Evolutionary conservation across 1,284 basidiomycete genomes (phyloP), one percentile per base, ranked within the genome.

Genomic region (Xerocomus nothofagi): DNA sequence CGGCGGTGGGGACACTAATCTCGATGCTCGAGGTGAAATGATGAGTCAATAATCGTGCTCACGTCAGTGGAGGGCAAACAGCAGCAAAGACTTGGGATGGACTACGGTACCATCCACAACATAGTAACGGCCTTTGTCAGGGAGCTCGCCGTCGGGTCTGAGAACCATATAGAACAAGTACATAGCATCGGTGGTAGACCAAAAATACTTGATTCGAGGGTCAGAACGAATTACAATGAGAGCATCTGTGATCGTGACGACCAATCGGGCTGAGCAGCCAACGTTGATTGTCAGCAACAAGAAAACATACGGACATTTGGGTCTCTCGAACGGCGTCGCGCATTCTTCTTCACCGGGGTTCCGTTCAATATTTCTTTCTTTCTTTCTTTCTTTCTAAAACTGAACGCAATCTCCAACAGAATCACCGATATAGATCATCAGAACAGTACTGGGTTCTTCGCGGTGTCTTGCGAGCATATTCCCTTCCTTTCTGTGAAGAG

Each of bases 401-500:
- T 17, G 23, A 29, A 14, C 27, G n/a, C n/a, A 21, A 17, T 31
- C 18, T 20, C 29, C 42, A 12, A n/a, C 23, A 21, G 26, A 42
- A 46, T 21, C n/a, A 23, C 20, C 10, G 3, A n/a, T 9, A 15
- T 29, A 17, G 18, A 26, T 44, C 40, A 23, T 45, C 10, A 17
- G 6, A 14, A n/a, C 10, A 23, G n/a, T 6, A 8, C 17, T 12
- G n/a, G 10, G 26, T 20, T 32, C 39, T 39, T 11, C 23, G 23
- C 17, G 6, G 32, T 23, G 21, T 39, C 18, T 36, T 11, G 39
- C 6, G 23, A 47, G 15, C 18, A 2, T 46, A 1, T 46, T 7
- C 43, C 23, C 20, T 15, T 43, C 17, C 5, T 11, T 4, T 39
- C 47, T 54, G 12, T 57, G 58, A 6, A 67, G 48, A 9, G 60